Base-by-base conservation (phyloP, 1,284 basidiomycete species). In the Lignosus rhinocerotis region DNA sequence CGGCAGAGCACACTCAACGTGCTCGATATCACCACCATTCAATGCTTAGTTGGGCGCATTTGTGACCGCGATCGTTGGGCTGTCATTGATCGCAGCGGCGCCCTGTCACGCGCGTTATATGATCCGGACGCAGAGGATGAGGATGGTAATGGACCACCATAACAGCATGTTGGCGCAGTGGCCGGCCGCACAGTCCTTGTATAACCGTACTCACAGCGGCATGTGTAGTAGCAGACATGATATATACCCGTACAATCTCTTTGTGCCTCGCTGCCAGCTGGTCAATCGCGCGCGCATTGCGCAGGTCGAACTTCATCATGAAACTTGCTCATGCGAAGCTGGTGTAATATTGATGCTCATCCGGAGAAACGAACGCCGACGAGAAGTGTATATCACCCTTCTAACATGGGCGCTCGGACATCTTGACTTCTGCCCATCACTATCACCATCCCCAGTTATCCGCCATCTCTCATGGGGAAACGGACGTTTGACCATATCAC, bases 81-180 rank as follows among this genome's bases (percentile, higher is more conserved):
- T 0, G 51, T 63, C 39, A 59, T 60, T 2, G 62, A 63, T 48
- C 56, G 59, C 11, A 63, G 62, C 42, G 62, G 62, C 1, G 9
- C 48, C 7, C 54, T 63, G 2, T 51, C 62, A 2, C 55, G 62
- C 3, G 59, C 56, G 2, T 12, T 63, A 5, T 60, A 39, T 30
- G 1, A 39, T 3, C 36, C 36, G 36, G 36, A 39, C 3, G 36
- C 7, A 1, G 36, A 39, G 11, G 36, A 39, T n/a, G 8, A 39
- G 36, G 36, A 14, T n/a, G 36, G 4, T 8, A 5, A 39, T 25
- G 36, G 7, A 39, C 36, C 14, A 11, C 34, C 34, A 2, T 36
- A 36, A 16, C n/a, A 11, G n/a, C 14, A 8, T 39, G 12, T 14
- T 36, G 34, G 14, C 8, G 9, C 36, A 38, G 36, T 38, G 16